These are phyloP conservation scores for Ensete ventricosum DNA, from an alignment of 176 grass and related monocot species.

Conservation along the genomic window DNA sequence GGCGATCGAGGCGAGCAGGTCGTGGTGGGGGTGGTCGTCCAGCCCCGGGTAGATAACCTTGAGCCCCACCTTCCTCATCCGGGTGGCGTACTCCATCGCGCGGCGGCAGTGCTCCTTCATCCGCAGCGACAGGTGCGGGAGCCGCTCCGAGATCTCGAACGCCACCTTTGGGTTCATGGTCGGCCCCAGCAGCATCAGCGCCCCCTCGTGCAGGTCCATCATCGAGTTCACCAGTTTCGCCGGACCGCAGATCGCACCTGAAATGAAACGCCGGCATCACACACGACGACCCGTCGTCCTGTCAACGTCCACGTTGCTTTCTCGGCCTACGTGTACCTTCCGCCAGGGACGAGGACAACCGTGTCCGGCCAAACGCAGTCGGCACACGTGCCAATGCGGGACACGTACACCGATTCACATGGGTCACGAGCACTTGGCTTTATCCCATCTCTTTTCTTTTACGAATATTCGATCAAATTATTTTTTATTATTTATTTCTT, in stretches of 20 bases:
- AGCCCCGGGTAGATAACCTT: slow-evolving; percentile 79
- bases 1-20: slow-evolving; percentile 31
- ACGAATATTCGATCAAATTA: too few relatives aligned
- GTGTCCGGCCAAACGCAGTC: too few relatives aligned
- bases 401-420: too few relatives aligned
- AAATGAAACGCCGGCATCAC: background rate
- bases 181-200: slow-evolving; percentile 79
- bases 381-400: too few relatives aligned
- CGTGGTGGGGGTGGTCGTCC: slow-evolving; percentile 72
- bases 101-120: slow-evolving; percentile 89
- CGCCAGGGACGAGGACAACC: too few relatives aligned
- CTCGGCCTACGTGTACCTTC: too few relatives aligned
- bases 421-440: too few relatives aligned
- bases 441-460: too few relatives aligned
- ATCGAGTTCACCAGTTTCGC: slow-evolving; percentile 81
- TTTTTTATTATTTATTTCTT: too few relatives aligned
- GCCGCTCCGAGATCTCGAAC: slow-evolving; percentile 73
- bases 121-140: slow-evolving; percentile 79
- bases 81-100: slow-evolving; percentile 49
- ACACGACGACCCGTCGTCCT: too few relatives aligned
- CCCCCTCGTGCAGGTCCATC: slow-evolving; percentile 85
- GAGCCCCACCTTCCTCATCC: slow-evolving; percentile 57
- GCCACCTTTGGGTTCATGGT: slow-evolving; percentile 99
- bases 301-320: too few relatives aligned
- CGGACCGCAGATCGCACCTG: slow-evolving; percentile 81